Percentiles rank a stretch among this genome's conserved stretches.
phyloP scores from a whole-genome alignment of 2,329 filamentous ascomycete species.

The Phaeosphaeriaceae sp. region DNA sequence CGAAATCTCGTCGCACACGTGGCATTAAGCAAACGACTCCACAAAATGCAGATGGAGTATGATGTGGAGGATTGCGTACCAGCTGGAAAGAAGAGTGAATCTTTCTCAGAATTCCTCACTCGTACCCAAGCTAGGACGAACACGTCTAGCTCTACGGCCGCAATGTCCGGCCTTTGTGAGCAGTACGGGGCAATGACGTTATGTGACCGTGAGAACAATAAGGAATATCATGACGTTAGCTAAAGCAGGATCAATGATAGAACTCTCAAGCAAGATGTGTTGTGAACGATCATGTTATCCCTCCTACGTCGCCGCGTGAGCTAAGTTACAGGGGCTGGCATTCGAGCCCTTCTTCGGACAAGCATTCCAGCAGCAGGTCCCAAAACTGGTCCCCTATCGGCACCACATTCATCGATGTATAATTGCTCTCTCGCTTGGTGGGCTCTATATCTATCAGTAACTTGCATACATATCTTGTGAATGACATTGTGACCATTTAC shows the following conservation, averaged over 20 bases:
- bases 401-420: slow-evolving; percentile 22
- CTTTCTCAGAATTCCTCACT: slow-evolving; percentile 18
- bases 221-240: slow-evolving; percentile 15
- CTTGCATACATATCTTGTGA: slow-evolving; percentile 5
- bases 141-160: slow-evolving; percentile 15
- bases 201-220: slow-evolving; percentile 13
- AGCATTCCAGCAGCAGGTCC: slow-evolving; percentile 16
- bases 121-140: slow-evolving; percentile 8
- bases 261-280: slow-evolving; percentile 19
- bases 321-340: slow-evolving; percentile 12
- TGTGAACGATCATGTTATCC: slow-evolving; percentile 8
- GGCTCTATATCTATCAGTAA: slow-evolving; percentile 13
- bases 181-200: slow-evolving; percentile 16
- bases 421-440: slow-evolving; percentile 16
- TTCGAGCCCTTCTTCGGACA: slow-evolving; percentile 16
- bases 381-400: slow-evolving; percentile 15
- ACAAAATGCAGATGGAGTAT: slow-evolving; percentile 18
- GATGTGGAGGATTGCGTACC: slow-evolving; percentile 11
- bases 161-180: slow-evolving; percentile 15
- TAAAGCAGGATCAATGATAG: slow-evolving; percentile 17
- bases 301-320: slow-evolving; percentile 3
- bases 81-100: slow-evolving; percentile 16
- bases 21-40: slow-evolving; percentile 18
- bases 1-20: slow-evolving; percentile 14
- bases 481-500: slow-evolving; percentile 13